Evolutionary conservation across 208 protist genomes (phyloP), one percentile per base, ranked within the genome.

Genomic region (Trypanosoma grayi): DNA sequence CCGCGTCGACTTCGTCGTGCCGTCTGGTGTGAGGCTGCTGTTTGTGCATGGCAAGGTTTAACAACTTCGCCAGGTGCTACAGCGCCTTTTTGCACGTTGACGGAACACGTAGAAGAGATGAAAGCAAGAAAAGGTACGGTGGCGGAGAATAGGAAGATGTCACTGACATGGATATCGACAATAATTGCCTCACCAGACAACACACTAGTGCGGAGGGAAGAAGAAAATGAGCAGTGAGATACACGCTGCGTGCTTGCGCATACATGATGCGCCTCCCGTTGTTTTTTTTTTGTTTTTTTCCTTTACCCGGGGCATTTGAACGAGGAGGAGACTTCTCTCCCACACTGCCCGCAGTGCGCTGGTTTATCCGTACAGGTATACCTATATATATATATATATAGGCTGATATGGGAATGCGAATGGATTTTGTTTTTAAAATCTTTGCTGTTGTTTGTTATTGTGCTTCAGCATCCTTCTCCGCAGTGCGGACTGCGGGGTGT

Each of bases 1-100:
- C 46, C 61, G 43, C 51, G 40, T 92, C 34, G 60, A 73, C 18
- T 30, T 88, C 1, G 47, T 59, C 25, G 72, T 94, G 10, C 58
- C 58, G 4, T 80, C 85, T 13, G 75, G 81, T 6, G 56, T 73
- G 65, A 94, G 82, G 28, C 55, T 75, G 54, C 55, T 24, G 11
- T 94, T 94, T 58, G 84, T 94, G 79, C 55, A 63, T 7, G 83
- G 87, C n/a, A 77, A 90, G n/a, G 55, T 90, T 83, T 72, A 92
- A 87, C 51, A 83, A 81, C 41, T 79, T 81, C 50, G 52, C 47
- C 52, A 79, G 65, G 18, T 43, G 39, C 62, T 87, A 88, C 70
- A 75, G 79, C 39, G 86, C 73, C 0, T 28, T 63, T 2, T 74
- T 70, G 0, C 13, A 82, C 18, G 20, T 36, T 18, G 10, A 9